Evolutionary conservation across 2,329 filamentous ascomycete species (phyloP), one percentile per base, ranked within the genome.

Genomic region (Penicillium sp.): DNA sequence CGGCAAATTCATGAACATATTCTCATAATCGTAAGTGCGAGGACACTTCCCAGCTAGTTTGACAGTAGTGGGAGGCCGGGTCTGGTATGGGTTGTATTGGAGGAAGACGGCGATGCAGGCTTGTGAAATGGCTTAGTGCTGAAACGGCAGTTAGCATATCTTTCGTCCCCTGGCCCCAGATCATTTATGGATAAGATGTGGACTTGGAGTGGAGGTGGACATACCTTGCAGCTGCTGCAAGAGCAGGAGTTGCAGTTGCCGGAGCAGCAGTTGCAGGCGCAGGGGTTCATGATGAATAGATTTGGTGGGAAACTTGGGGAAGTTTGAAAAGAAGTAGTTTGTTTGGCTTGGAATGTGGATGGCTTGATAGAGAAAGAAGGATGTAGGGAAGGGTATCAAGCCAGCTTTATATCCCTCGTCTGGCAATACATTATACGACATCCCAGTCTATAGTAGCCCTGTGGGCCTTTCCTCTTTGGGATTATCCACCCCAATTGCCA

Each of bases 271-370:
- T 68, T 72, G 72, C 74, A 76, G 47, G 54, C 46, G 67, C 72
- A 76, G 67, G 73, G 73, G 71, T 65, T 65, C 73, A 75, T 76
- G 50, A 60, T 73, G 67, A 61, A 60, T 60, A 61, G 48, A 52
- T 53, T 54, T 45, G 54, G 39, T 54, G 44, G 57, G 55, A 51
- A 47, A 58, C 55, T 56, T 49, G 58, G 52, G 52, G 54, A 47
- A 36, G 29, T 22, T 22, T 51, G 48, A 16, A 43, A n/a, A 42
- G 29, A 34, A 34, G 44, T 43, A 18, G 31, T 36, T 18, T 54
- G 39, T 48, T 49, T 52, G 21, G 10, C 3, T 34, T 48, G 42
- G 42, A n/a, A 36, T 32, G 18, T 39, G 6, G 10, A 16, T 16
- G 21, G 48, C 50, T 58, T 38, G 52, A 27, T 47, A 46, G 36